phyloP scores from a whole-genome alignment of 495 filamentous ascomycete genomes.

The Neurospora tetraspora region DNA sequence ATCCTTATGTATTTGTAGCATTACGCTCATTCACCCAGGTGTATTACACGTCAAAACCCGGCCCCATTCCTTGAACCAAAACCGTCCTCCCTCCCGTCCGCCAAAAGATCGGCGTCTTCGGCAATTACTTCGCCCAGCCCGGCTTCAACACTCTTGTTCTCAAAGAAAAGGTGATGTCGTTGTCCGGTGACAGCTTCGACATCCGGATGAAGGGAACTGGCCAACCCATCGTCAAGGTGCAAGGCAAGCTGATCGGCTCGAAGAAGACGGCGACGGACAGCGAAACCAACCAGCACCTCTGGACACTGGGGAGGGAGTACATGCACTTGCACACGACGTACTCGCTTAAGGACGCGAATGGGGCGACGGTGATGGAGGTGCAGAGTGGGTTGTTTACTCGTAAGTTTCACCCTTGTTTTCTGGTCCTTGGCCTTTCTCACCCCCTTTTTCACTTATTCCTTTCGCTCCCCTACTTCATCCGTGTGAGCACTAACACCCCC shows the following conservation, averaged over 20 bases:
- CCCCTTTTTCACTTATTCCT: neutral
- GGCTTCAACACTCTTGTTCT: constrained; percentile 40
- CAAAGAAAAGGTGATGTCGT: constrained; percentile 45
- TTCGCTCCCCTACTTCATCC: neutral
- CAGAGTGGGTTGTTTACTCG: constrained; percentile 35
- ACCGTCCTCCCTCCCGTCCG: too few species aligned
- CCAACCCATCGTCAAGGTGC: constrained; percentile 39
- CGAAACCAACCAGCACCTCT: constrained; percentile 35
- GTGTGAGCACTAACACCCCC: neutral
- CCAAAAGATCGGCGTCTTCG: constrained; percentile 33
- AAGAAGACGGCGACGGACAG: constrained; percentile 40
- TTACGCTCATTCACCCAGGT: too few species aligned
- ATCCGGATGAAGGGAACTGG: constrained; percentile 35
- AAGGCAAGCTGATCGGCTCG: constrained; percentile 33
- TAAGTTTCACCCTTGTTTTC: constrained; percentile 19
- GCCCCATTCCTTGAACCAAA: too few species aligned
- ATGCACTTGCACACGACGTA: constrained; percentile 40
- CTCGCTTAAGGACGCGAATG: constrained; percentile 27
- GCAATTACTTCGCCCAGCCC: constrained; percentile 32
- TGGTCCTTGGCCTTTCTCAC: neutral
- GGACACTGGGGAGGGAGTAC: constrained; percentile 43
- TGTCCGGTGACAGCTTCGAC: constrained; percentile 49
- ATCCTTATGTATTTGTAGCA: too few species aligned
- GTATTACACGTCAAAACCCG: too few species aligned
- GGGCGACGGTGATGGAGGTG: constrained; percentile 39